These are phyloP conservation scores for Argentina anserina DNA, from an alignment of 306 rosid genomes.

Conservation along the genomic window DNA sequence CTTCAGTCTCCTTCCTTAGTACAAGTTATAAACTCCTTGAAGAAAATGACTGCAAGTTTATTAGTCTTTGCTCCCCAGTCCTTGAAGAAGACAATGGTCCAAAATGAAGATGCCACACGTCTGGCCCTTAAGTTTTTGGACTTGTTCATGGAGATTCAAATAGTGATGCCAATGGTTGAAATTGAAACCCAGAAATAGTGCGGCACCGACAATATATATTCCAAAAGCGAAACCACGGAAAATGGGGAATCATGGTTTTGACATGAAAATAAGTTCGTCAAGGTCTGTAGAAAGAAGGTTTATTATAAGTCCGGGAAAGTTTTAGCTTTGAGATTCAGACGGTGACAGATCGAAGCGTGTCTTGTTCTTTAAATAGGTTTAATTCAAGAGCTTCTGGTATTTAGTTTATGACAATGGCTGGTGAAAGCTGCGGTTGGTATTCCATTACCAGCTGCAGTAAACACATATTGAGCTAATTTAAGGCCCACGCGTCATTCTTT, in stretches of 20 bases:
- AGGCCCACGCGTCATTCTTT: neutral
- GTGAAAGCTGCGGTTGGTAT: neutral
- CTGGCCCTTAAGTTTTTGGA: neutral
- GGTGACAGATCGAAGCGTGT: neutral
- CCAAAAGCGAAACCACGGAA: neutral
- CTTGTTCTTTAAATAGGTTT: neutral
- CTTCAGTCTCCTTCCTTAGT: neutral
- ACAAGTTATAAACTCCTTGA: neutral
- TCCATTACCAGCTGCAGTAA: neutral
- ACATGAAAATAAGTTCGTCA: neutral
- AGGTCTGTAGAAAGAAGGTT: neutral
- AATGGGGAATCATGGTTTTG: neutral
- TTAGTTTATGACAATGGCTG: neutral
- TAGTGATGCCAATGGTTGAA: neutral
- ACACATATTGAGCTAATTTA: neutral
- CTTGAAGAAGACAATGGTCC: neutral
- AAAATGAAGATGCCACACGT: constrained; percentile 1
- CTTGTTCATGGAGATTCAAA: neutral
- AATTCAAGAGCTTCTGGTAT: neutral
- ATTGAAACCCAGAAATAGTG: neutral
- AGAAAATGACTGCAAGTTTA: neutral
- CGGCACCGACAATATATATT: constrained; percentile 34
- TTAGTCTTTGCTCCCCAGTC: neutral
- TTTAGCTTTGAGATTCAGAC: neutral
- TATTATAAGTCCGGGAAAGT: neutral